Percentiles rank a stretch among this genome's conserved stretches.
Conservation (phyloP, 192 early-diverging fungal species). For the Coemansia sp. region DNA sequence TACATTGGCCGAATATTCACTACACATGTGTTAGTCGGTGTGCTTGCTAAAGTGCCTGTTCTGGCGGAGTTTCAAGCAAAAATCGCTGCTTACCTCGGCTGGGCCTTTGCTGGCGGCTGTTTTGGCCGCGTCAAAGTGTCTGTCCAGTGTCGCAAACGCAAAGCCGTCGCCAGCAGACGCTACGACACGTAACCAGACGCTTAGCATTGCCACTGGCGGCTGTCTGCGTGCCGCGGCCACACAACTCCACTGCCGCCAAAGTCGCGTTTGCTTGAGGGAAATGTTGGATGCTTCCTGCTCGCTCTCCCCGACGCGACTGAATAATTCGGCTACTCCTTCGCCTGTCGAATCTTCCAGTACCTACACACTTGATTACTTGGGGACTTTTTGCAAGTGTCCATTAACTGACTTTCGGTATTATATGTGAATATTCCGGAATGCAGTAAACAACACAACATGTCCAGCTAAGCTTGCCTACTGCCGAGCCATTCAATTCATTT, state of each 20-base stretch:
- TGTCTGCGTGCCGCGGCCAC: slow-evolving; percentile 3
- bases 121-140: slow-evolving; percentile 14
- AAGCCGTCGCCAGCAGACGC: slow-evolving; percentile 13
- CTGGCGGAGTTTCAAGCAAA: not conserved
- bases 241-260: slow-evolving; percentile 25
- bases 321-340: slow-evolving; percentile 16
- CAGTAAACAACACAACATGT: no score
- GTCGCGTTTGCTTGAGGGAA: slow-evolving; percentile 2
- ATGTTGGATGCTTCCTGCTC: not conserved
- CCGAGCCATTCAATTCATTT: not conserved
- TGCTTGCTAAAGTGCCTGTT: not conserved
- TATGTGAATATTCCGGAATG: not conserved
- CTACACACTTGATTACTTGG: not conserved
- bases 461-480: not conserved
- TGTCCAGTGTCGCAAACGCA: slow-evolving; percentile 15
- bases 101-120: not conserved
- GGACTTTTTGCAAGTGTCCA: not conserved
- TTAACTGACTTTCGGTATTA: not conserved
- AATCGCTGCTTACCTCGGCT: not conserved
- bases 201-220: not conserved
- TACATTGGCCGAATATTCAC: not conserved
- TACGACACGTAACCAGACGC: slow-evolving; percentile 20
- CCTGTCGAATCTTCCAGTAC: not conserved
- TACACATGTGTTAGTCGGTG: not conserved
- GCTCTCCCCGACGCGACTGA: slow-evolving; percentile 3